Evolutionary conservation across 129 eudicot species (phyloP).

Genomic region (Chrysanthemum seticuspe): DNA sequence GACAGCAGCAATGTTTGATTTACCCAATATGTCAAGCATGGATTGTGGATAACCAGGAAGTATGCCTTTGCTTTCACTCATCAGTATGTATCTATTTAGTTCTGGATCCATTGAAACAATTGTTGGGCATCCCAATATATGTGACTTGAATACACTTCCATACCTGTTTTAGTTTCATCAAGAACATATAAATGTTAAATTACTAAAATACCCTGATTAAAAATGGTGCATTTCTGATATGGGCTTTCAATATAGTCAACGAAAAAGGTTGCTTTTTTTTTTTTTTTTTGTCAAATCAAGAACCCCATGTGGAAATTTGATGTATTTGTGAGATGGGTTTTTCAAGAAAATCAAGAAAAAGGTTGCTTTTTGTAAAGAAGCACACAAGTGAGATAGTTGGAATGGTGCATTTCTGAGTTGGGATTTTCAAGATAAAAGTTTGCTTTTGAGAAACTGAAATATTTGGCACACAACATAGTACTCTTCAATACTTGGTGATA

Average conservation of each 20-base stretch:
- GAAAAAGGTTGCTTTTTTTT: conserved; percentile 17
- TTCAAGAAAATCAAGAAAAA: conserved; percentile 21
- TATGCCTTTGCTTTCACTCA: conserved; percentile 85
- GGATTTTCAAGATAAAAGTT: conserved; percentile 5
- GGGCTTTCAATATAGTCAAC: conserved; percentile 23
- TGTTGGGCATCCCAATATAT: conserved; percentile 91
- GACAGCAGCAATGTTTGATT: conserved; percentile 98
- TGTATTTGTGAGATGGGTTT: conserved; percentile 23
- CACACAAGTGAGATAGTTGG: not conserved
- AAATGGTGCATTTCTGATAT: conserved; percentile 29
- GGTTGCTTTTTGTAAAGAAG: conserved; percentile 10
- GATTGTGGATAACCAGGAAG: conserved; percentile 98
- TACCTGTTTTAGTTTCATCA: conserved; percentile 38
- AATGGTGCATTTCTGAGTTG: conserved; percentile 6
- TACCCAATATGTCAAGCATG: conserved; percentile 94
- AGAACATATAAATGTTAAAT: not conserved
- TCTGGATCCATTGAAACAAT: conserved; percentile 97
- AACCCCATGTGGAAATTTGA: conserved; percentile 13
- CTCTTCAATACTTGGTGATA: no score
- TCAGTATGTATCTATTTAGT: conserved; percentile 73
- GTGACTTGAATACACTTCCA: conserved; percentile 89
- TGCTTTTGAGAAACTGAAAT: not conserved
- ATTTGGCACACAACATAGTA: not conserved
- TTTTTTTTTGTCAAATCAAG: conserved; percentile 18
- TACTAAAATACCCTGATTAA: conserved; percentile 4